Percentiles rank a stretch among this genome's conserved stretches.
phyloP scores from a whole-genome alignment of 371 early-diverging fungal genomes.

The Capniomyces stellatus region DNA sequence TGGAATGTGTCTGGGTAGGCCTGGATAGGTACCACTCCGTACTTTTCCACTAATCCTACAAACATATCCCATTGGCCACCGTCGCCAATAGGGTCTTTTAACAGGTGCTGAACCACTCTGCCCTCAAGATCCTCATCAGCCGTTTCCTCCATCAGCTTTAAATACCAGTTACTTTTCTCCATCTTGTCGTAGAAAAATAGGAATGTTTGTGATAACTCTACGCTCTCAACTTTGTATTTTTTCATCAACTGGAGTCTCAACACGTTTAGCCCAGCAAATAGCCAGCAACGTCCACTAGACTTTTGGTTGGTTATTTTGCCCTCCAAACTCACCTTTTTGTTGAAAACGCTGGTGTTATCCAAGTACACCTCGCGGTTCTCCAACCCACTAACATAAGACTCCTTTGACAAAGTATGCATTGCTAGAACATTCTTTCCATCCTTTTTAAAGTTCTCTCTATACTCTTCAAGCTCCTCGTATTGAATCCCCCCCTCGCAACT shows the following conservation, averaged over 20 bases:
- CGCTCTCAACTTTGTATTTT: slow-evolving; percentile 53
- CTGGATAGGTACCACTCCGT: slow-evolving; percentile 47
- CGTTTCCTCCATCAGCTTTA: slow-evolving; percentile 54
- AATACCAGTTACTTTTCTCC: slow-evolving; percentile 67
- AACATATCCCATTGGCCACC: slow-evolving; percentile 75
- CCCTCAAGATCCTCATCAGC: slow-evolving; percentile 42
- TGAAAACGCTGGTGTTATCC: not conserved
- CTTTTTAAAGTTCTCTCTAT: not conserved
- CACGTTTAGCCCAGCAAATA: slow-evolving; percentile 57
- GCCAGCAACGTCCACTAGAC: slow-evolving; percentile 66
- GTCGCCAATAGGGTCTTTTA: slow-evolving; percentile 41
- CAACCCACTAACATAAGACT: not conserved
- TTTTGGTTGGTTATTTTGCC: slow-evolving; percentile 49
- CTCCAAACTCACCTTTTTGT: slow-evolving; percentile 3
- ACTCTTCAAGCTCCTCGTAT: too few species aligned
- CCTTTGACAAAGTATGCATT: not conserved
- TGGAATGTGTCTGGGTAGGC: slow-evolving; percentile 51
- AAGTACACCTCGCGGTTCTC: slow-evolving; percentile 1
- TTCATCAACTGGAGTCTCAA: slow-evolving; percentile 34
- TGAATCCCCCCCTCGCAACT: too few species aligned
- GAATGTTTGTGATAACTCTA: slow-evolving; percentile 61
- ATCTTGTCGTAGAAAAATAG: slow-evolving; percentile 66
- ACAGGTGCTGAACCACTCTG: slow-evolving; percentile 51
- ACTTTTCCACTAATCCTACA: slow-evolving; percentile 46
- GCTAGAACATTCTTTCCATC: not conserved